phyloP scores from a whole-genome alignment of 108 stramenopile species.

The Cyclotella kingstonii region DNA sequence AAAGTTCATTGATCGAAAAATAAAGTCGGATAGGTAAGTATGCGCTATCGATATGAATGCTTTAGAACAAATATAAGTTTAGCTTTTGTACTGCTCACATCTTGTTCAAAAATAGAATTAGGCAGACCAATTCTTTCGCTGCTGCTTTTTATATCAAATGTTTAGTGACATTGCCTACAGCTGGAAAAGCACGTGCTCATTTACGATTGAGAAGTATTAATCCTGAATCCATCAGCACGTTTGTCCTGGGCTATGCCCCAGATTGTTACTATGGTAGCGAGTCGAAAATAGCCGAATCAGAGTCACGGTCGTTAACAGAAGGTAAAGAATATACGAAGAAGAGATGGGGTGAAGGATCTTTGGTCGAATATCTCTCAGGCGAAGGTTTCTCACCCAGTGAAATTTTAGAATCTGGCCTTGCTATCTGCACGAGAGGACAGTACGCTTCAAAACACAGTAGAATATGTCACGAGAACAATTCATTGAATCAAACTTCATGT shows the following conservation, averaged over 20 bases:
- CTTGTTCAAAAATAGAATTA: slow-evolving; percentile 34
- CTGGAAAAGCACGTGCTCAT: slow-evolving; percentile 72
- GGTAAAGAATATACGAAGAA: slow-evolving; percentile 3
- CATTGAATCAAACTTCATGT: too few species aligned
- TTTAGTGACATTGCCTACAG: slow-evolving; percentile 56
- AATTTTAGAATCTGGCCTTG: slow-evolving; percentile 88
- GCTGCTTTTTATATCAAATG: slow-evolving; percentile 81
- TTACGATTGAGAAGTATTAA: slow-evolving; percentile 57
- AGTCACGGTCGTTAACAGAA: not conserved
- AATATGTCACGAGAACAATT: too few species aligned
- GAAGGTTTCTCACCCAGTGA: slow-evolving; percentile 68
- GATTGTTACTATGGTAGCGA: slow-evolving; percentile 67
- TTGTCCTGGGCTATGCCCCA: slow-evolving; percentile 89
- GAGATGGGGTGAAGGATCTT: slow-evolving; percentile 64
- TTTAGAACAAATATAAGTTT: not conserved
- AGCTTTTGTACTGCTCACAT: not conserved
- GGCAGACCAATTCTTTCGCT: slow-evolving; percentile 69
- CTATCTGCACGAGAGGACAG: slow-evolving; percentile 49
- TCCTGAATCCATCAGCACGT: slow-evolving; percentile 66
- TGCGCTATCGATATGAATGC: not conserved
- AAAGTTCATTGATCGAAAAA: slow-evolving; percentile 31
- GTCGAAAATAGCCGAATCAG: not conserved
- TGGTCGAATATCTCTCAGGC: slow-evolving; percentile 72
- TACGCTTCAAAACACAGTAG: not conserved
- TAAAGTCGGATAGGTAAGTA: slow-evolving; percentile 50